These are phyloP conservation scores for Zymoseptoria pseudotritici DNA, from an alignment of 2,329 filamentous ascomycete genomes.

Conservation along the genomic window DNA sequence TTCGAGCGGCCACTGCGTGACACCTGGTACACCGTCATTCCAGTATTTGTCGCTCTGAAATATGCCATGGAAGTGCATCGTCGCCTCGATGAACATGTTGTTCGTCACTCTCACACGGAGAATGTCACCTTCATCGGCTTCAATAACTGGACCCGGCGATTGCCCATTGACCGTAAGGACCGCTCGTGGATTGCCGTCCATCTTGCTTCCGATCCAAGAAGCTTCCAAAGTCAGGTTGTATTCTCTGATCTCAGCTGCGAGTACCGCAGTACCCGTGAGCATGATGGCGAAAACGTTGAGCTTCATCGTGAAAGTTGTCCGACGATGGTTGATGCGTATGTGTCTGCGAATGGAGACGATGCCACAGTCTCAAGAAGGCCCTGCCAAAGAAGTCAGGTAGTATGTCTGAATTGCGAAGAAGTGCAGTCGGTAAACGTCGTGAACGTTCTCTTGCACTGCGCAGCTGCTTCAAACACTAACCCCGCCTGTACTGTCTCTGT, in stretches of 20 bases:
- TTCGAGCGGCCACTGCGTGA: constrained; percentile 19
- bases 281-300: background rate
- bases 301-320: background rate
- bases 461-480: background rate
- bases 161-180: constrained; percentile 32
- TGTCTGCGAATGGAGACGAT: background rate
- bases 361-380: background rate
- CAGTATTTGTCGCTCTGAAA: constrained; percentile 29
- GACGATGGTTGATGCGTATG: background rate
- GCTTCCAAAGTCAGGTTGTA: constrained; percentile 15
- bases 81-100: constrained; percentile 24
- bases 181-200: constrained; percentile 10
- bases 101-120: constrained; percentile 34
- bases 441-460: background rate
- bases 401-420: background rate
- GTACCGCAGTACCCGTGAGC: background rate
- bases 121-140: constrained; percentile 40
- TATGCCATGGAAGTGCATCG: constrained; percentile 39
- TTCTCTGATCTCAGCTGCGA: constrained; percentile 5
- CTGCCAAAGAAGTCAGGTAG: background rate
- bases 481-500: background rate
- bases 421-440: background rate
- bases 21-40: constrained; percentile 24
- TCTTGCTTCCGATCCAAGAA: constrained; percentile 4
- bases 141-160: constrained; percentile 39